A percentile compares a stretch with the other conserved stretches of the same genome.
These are phyloP conservation scores for Gastrolobium villosum DNA, from an alignment of 306 rosid species.

Conservation along the genomic window DNA sequence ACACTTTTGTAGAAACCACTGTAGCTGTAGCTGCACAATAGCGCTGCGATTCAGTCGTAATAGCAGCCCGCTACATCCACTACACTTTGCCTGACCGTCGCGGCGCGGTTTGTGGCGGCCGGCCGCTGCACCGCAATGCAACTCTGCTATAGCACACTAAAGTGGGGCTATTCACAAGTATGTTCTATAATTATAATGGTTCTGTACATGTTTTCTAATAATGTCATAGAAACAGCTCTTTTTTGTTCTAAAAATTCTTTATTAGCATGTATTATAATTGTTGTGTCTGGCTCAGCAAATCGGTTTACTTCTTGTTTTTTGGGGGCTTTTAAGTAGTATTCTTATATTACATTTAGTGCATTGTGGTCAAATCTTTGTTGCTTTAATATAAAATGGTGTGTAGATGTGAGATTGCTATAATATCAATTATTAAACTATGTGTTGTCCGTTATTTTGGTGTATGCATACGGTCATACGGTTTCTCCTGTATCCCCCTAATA, in stretches of 20 bases:
- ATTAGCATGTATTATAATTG: not conserved
- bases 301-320: not conserved
- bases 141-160: too few relatives aligned
- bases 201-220: not conserved
- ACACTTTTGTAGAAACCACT: too few relatives aligned
- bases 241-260: not conserved
- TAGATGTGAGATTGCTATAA: conserved; percentile 13
- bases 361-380: not conserved
- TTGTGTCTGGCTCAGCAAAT: not conserved
- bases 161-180: too few relatives aligned
- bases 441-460: not conserved
- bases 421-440: not conserved
- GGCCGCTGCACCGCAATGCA: too few relatives aligned
- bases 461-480: not conserved
- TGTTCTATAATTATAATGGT: not conserved
- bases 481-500: not conserved
- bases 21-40: too few relatives aligned
- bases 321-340: not conserved
- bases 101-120: too few relatives aligned
- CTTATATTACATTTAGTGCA: not conserved
- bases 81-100: too few relatives aligned
- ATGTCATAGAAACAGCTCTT: not conserved
- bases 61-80: too few relatives aligned
- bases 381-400: not conserved
- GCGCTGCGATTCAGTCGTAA: too few relatives aligned